Conservation (phyloP, 371 early-diverging fungal genomes). For the Circinella minor region DNA sequence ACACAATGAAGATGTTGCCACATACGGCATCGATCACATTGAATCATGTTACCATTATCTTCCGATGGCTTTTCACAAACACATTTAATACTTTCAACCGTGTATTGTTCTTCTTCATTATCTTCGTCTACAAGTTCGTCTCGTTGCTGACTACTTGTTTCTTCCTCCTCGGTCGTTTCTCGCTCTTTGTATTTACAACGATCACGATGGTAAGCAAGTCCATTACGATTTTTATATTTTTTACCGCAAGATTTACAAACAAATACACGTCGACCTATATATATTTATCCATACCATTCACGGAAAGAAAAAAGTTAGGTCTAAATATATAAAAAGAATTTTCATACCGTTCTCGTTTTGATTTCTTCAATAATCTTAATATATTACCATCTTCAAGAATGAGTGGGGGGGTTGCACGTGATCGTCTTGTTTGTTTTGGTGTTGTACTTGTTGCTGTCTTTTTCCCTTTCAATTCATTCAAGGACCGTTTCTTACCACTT, state of each 20-base stretch:
- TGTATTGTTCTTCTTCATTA: slow-evolving; percentile 26
- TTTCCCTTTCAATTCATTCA: neutral
- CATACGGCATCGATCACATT: slow-evolving; percentile 54
- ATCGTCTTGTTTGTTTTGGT: slow-evolving; percentile 2
- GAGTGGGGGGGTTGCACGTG: neutral
- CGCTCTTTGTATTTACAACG: slow-evolving; percentile 47
- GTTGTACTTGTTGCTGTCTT: neutral
- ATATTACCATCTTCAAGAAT: slow-evolving; percentile 37
- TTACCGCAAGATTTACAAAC: slow-evolving; percentile 56
- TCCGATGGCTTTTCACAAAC: slow-evolving; percentile 45
- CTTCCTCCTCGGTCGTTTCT: slow-evolving; percentile 22
- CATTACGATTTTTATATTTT: slow-evolving; percentile 49
- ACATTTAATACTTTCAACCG: slow-evolving; percentile 35
- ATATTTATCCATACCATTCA: neutral
- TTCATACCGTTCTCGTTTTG: too few species aligned
- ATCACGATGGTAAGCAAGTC: slow-evolving; percentile 47
- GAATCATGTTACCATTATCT: slow-evolving; percentile 48
- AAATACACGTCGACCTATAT: slow-evolving; percentile 24
- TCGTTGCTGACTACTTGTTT: slow-evolving; percentile 46
- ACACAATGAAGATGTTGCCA: slow-evolving; percentile 57
- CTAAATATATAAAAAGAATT: neutral
- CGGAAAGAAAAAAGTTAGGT: neutral
- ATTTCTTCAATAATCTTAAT: too few species aligned
- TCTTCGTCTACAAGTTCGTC: slow-evolving; percentile 26
- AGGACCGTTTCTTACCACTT: neutral